phyloP scores from a whole-genome alignment of 2,329 filamentous ascomycete genomes.

The Aureobasidium sp. region DNA sequence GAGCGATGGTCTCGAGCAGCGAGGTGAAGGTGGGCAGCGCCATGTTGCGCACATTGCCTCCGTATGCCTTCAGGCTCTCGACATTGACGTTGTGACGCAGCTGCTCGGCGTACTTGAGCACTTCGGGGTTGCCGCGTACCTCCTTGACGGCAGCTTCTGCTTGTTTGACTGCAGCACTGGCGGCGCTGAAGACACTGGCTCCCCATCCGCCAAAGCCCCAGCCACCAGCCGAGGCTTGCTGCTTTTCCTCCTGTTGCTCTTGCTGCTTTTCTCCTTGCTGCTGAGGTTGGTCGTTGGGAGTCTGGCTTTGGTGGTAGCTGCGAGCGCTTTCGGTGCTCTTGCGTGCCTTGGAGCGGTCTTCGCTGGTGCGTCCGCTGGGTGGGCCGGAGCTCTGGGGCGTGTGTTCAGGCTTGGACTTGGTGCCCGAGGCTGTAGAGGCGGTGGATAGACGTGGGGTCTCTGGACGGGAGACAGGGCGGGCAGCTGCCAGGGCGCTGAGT shows the following conservation, averaged over 20 bases:
- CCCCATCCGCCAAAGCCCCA: slow-evolving; percentile 62
- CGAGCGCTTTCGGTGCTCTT: slow-evolving; percentile 72
- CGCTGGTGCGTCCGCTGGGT: slow-evolving; percentile 47
- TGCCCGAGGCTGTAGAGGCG: slow-evolving; percentile 36
- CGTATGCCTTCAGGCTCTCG: slow-evolving; percentile 63
- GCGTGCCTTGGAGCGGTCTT: slow-evolving; percentile 48
- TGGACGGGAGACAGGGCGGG: slow-evolving; percentile 61
- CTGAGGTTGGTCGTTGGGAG: slow-evolving; percentile 37
- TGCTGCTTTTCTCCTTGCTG: not conserved
- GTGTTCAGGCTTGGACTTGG: slow-evolving; percentile 31
- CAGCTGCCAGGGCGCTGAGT: slow-evolving; percentile 68
- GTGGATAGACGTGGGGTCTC: slow-evolving; percentile 65
- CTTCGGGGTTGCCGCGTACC: slow-evolving; percentile 92
- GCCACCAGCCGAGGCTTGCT: slow-evolving; percentile 39
- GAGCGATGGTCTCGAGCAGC: slow-evolving; percentile 88
- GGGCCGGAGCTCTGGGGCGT: slow-evolving; percentile 44
- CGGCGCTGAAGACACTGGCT: slow-evolving; percentile 76
- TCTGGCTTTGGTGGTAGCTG: slow-evolving; percentile 63
- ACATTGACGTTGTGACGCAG: slow-evolving; percentile 68
- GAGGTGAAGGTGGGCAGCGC: slow-evolving; percentile 92
- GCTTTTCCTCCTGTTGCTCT: slow-evolving; percentile 22
- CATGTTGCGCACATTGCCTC: slow-evolving; percentile 79
- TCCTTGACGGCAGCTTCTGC: slow-evolving; percentile 90
- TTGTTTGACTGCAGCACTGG: slow-evolving; percentile 77
- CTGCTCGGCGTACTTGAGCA: slow-evolving; percentile 91